A percentile compares a stretch with the other conserved stretches of the same genome.
These are phyloP conservation scores for Ophiorrhiza pumila DNA, from an alignment of 257 asterid genomes.

Conservation along the genomic window DNA sequence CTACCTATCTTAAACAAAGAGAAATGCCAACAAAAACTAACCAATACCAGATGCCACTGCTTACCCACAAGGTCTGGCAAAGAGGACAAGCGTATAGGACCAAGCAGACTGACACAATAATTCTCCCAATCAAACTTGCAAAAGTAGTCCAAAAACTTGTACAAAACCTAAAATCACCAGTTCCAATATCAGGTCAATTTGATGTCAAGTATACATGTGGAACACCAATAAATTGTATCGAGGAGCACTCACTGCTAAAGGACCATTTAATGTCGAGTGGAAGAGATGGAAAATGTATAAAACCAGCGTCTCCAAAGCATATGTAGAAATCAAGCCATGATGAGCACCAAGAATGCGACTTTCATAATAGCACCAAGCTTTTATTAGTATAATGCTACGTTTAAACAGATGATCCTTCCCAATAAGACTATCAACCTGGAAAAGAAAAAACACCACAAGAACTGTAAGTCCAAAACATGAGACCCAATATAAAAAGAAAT, in stretches of 20 bases:
- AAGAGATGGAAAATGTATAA: conserved; percentile 79
- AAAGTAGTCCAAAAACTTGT: conserved; percentile 78
- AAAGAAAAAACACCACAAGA: conserved; percentile 14
- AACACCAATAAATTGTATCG: conserved; percentile 11
- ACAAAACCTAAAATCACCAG: conserved; percentile 57
- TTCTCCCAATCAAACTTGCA: conserved; percentile 90
- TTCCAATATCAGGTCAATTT: conserved; percentile 20
- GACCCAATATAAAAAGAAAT: background rate
- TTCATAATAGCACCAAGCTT: conserved; percentile 97
- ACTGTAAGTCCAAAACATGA: background rate
- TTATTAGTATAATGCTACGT: conserved; percentile 78
- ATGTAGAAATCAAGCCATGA: conserved; percentile 89
- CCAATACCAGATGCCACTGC: conserved; percentile 22
- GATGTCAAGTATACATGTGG: conserved; percentile 15
- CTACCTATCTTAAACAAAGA: conserved; percentile 9
- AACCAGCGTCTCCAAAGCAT: conserved; percentile 90
- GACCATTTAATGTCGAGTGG: conserved; percentile 71
- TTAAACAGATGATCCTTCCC: conserved; percentile 81
- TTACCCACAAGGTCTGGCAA: conserved; percentile 68
- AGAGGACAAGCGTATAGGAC: conserved; percentile 64
- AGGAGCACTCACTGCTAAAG: conserved; percentile 67
- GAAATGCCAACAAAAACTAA: background rate
- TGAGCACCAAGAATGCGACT: conserved; percentile 93
- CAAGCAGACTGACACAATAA: conserved; percentile 63
- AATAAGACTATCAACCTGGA: conserved; percentile 77